These are phyloP conservation scores for Cyanophora paradoxa DNA, from an alignment of 78 protist genomes.

Conservation along the genomic window DNA sequence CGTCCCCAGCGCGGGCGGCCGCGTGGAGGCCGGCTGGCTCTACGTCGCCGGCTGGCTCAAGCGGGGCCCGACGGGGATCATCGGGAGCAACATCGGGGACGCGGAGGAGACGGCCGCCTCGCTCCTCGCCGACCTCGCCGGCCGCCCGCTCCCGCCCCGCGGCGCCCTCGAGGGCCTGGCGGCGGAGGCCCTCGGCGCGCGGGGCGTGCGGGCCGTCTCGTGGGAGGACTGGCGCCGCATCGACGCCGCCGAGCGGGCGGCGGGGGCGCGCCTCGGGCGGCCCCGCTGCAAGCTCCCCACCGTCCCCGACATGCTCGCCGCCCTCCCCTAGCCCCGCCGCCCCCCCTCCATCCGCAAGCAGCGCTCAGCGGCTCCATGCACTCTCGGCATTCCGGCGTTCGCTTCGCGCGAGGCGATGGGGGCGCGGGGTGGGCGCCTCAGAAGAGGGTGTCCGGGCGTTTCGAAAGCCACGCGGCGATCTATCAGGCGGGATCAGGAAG, in stretches of 20 bases:
- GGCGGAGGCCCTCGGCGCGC: background rate
- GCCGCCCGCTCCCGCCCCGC: background rate
- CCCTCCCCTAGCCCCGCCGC: too few relatives aligned
- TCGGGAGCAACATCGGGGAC: constrained; percentile 20
- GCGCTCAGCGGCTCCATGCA: too few relatives aligned
- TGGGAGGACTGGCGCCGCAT: background rate
- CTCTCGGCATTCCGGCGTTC: too few relatives aligned
- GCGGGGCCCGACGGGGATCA: constrained; percentile 36
- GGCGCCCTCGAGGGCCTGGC: too few relatives aligned
- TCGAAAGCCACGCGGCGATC: too few relatives aligned
- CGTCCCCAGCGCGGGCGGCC: background rate
- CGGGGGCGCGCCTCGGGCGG: background rate
- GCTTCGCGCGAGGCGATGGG: too few relatives aligned
- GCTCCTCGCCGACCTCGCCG: background rate
- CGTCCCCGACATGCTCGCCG: background rate
- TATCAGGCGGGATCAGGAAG: too few relatives aligned
- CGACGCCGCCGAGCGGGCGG: background rate
- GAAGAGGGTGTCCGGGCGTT: too few relatives aligned
- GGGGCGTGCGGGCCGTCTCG: background rate
- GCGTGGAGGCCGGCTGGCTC: background rate
- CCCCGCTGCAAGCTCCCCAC: background rate
- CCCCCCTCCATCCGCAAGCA: too few relatives aligned
- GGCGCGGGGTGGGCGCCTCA: too few relatives aligned
- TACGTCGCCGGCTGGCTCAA: constrained; percentile 32
- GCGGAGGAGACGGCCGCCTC: constrained; percentile 11